Evolutionary conservation across 2,329 filamentous ascomycete species (phyloP).

Genomic region (Penicillium freii): DNA sequence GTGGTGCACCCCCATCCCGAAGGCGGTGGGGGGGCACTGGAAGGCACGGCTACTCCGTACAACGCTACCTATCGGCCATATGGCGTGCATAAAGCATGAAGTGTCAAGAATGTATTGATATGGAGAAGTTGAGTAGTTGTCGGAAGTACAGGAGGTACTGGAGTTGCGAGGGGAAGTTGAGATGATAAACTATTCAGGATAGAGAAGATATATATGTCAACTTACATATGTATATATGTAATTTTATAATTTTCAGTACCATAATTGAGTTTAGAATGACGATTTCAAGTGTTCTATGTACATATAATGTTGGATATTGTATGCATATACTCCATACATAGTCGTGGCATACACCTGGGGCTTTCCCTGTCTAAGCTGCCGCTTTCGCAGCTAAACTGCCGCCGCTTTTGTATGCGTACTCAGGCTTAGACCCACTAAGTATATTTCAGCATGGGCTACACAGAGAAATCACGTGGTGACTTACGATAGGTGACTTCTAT

Average conservation of each 20-base stretch:
- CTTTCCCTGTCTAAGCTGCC: not conserved
- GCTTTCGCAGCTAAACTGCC: not conserved
- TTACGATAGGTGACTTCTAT: too few relatives aligned
- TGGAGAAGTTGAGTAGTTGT: not conserved
- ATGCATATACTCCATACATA: too few relatives aligned
- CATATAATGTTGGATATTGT: too few relatives aligned
- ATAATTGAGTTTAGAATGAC: not conserved
- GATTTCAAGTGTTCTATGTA: too few relatives aligned
- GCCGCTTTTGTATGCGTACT: not conserved
- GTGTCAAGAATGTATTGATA: constrained; percentile 2
- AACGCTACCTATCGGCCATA: not conserved
- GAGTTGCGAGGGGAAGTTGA: not conserved
- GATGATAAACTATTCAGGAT: not conserved
- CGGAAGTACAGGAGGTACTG: not conserved
- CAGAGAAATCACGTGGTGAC: too few relatives aligned
- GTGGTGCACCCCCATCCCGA: too few relatives aligned
- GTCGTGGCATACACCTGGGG: too few relatives aligned
- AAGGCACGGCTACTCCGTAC: too few relatives aligned
- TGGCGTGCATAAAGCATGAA: constrained; percentile 1
- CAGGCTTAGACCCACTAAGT: not conserved
- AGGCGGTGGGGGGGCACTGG: too few relatives aligned
- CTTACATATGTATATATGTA: not conserved
- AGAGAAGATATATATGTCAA: not conserved
- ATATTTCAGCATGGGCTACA: not conserved
- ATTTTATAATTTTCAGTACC: not conserved